Evolutionary conservation across 2,329 filamentous ascomycete genomes (phyloP), one percentile per base, ranked within the genome.

Genomic region (Hirsutella minnesotensis): DNA sequence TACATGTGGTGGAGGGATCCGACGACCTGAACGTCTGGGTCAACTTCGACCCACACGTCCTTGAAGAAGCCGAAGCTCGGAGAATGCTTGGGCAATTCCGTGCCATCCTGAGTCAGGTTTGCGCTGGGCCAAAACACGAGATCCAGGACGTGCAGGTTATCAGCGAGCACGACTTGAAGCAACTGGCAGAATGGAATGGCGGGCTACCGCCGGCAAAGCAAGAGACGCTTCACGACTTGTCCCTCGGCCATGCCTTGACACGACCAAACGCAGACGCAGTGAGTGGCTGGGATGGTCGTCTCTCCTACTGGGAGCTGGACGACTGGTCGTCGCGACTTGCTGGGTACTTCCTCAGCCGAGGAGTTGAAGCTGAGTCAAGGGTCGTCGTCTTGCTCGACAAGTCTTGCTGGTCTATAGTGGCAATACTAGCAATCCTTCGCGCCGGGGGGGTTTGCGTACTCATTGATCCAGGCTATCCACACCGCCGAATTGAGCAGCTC

Each of bases 271-370:
- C 16, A 3, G 34, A 12, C 4, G 34, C 34, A 9, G 13, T 18
- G 4, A 7, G 7, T 19, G 9, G 16, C 19, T 18, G 16, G 5
- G 34, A 37, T 5, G 34, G 34, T 4, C 5, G 53, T 39, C 59
- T 66, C 43, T 66, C 64, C 8, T 69, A 68, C 44, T 43, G 53
- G 37, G 56, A 68, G 27, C 53, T 68, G 2, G 61, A 68, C 36
- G 44, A 48, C 1, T 50, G 58, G 16, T 66, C 67, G 1, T 60
- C 59, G 29, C 46, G 52, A 1, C 53, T 69, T 12, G 66, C 65
- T 4, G 49, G 49, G 9, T 51, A 60, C 43, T 53, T 70, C 0
- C 40, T 52, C 16, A 47, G 50, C 4, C 47, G 31, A 13, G 41
- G 29, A 2, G 36, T 41, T 2, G 19, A 30, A 5, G 13, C 20